These are phyloP conservation scores for Aspergillus floridensis DNA, from an alignment of 2,329 filamentous ascomycete species.

Conservation along the genomic window DNA sequence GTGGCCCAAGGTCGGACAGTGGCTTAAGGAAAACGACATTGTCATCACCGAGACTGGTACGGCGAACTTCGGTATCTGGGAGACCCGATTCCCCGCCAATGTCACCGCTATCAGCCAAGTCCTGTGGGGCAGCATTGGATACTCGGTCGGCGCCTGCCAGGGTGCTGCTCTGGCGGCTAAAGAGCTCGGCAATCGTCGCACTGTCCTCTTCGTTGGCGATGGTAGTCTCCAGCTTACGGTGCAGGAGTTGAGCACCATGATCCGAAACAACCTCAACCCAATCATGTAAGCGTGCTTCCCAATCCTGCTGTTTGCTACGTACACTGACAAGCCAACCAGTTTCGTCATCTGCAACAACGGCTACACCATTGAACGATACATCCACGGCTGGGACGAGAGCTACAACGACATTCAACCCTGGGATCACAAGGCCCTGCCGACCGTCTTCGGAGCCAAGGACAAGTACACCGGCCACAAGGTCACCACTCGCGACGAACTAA, in stretches of 20 bases:
- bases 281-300: conserved; percentile 62
- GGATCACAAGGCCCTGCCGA: conserved; percentile 68
- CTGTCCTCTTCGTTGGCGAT: conserved; percentile 84
- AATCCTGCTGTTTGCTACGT: not conserved
- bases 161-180: conserved; percentile 72
- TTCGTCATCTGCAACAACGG: conserved; percentile 87
- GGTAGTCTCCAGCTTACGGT: conserved; percentile 81
- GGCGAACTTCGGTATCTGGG: conserved; percentile 83
- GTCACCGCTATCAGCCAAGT: conserved; percentile 80
- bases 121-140: conserved; percentile 68
- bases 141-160: conserved; percentile 61
- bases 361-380: conserved; percentile 84
- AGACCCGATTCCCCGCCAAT: conserved; percentile 72
- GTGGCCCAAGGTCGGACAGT: conserved; percentile 74
- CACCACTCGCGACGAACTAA: conserved; percentile 67
- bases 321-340: conserved; percentile 36
- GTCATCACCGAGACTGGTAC: conserved; percentile 87
- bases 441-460: conserved; percentile 63
- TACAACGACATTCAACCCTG: conserved; percentile 82
- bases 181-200: conserved; percentile 63
- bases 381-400: conserved; percentile 73
- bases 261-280: conserved; percentile 68
- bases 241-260: conserved; percentile 81
- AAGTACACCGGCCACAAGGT: conserved; percentile 63
- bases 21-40: conserved; percentile 69